Evolutionary conservation across 1,139 yeast species (phyloP).

Genomic region (Protomyces lactucae-debilis): DNA sequence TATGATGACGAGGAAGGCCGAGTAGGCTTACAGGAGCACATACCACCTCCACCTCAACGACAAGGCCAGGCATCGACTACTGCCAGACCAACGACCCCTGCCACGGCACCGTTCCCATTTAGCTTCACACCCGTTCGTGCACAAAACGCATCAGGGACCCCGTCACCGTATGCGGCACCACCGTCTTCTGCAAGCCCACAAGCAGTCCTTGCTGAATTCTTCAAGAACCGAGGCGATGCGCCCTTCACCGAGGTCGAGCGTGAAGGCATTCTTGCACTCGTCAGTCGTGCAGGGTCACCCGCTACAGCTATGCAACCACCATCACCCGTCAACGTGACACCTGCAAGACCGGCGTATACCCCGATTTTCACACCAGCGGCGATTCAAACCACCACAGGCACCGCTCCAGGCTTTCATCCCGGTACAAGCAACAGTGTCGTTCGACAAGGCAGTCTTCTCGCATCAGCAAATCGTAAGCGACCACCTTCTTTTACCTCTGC

Average conservation of each 20-base stretch:
- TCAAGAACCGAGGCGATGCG: slow-evolving; percentile 65
- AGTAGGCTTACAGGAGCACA: background rate
- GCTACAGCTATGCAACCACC: background rate
- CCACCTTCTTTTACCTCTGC: slow-evolving; percentile 4
- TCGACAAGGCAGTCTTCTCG: too few relatives aligned
- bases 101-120: background rate
- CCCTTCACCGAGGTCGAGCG: slow-evolving; percentile 74
- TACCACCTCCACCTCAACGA: background rate
- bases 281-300: slow-evolving; percentile 35
- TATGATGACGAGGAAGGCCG: background rate
- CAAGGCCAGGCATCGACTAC: background rate
- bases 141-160: background rate
- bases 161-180: background rate
- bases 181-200: slow-evolving; percentile 43
- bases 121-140: slow-evolving; percentile 1
- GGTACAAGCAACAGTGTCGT: too few relatives aligned
- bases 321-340: slow-evolving; percentile 2
- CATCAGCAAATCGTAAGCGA: background rate
- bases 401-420: background rate
- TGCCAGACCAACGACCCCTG: background rate
- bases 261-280: slow-evolving; percentile 71
- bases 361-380: slow-evolving; percentile 19
- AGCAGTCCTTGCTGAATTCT: slow-evolving; percentile 64
- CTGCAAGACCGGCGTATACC: slow-evolving; percentile 8
- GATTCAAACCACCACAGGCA: background rate